A percentile compares a stretch with the other conserved stretches of the same genome.
These are phyloP conservation scores for Xylaria sp. DNA, from an alignment of 2,329 filamentous ascomycete species.

Conservation along the genomic window DNA sequence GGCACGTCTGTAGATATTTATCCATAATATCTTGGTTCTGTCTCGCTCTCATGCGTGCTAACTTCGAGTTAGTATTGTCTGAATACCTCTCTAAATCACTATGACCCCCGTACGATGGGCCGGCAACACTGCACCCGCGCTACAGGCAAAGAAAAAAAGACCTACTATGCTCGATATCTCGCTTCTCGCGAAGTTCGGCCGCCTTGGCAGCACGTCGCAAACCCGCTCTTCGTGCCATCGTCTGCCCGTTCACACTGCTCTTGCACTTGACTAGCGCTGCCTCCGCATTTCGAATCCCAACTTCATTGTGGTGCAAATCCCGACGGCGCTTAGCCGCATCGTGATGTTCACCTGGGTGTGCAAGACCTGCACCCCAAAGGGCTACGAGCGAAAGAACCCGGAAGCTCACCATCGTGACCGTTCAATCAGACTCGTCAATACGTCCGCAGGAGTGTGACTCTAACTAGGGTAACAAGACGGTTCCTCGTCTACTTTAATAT, in stretches of 20 bases:
- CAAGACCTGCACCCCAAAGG: constrained; percentile 31
- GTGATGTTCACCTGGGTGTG: constrained; percentile 47
- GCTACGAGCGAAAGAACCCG: constrained; percentile 13
- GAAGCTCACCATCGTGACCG: constrained; percentile 21
- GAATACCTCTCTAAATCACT: neutral
- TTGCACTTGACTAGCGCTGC: constrained; percentile 43
- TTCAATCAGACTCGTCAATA: neutral
- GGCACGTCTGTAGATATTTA: constrained; percentile 30
- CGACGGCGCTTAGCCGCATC: constrained; percentile 32
- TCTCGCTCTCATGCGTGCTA: constrained; percentile 30
- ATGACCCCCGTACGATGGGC: neutral
- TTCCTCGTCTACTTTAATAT: neutral
- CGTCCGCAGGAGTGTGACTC: neutral
- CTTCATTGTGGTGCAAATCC: constrained; percentile 41
- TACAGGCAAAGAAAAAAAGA: neutral
- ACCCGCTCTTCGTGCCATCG: constrained; percentile 43
- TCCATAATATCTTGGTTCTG: constrained; percentile 31
- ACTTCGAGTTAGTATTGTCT: constrained; percentile 3
- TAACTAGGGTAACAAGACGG: neutral
- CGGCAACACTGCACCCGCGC: neutral
- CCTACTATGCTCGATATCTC: constrained; percentile 33
- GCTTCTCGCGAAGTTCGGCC: constrained; percentile 44
- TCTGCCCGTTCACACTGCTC: constrained; percentile 41
- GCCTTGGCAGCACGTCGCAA: constrained; percentile 43
- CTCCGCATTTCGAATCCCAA: constrained; percentile 43